Evolutionary conservation across 352 stramenopile genomes (phyloP).

Genomic region (Phytophthora pinifolia): DNA sequence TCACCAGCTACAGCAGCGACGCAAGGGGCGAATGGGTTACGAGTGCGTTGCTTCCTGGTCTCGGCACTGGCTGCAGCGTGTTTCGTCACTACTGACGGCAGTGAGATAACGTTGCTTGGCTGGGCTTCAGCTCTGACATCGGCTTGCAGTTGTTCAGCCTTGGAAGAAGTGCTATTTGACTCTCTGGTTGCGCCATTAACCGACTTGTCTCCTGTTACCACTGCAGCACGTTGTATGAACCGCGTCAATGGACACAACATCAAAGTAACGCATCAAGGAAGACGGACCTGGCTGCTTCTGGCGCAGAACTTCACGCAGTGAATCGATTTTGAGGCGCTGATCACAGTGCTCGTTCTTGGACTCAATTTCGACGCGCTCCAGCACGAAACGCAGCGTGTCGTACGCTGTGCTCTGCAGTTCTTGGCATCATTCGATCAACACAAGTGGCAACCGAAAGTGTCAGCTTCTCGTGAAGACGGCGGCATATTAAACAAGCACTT

Average conservation of each 20-base stretch:
- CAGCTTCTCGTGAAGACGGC: background rate
- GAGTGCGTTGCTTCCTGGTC: slow-evolving; percentile 7
- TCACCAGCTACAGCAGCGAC: slow-evolving; percentile 3
- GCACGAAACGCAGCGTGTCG: slow-evolving; percentile 53
- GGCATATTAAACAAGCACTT: slow-evolving; percentile 5
- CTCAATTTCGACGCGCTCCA: slow-evolving; percentile 52
- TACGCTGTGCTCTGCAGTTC: slow-evolving; percentile 47
- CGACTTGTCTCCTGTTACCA: slow-evolving; percentile 4
- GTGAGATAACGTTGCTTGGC: slow-evolving; percentile 4
- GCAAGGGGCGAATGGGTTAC: slow-evolving; percentile 10
- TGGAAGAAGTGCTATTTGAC: background rate
- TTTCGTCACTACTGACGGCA: slow-evolving; percentile 28
- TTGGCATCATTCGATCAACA: slow-evolving; percentile 12
- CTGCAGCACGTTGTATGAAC: background rate
- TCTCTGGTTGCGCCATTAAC: background rate
- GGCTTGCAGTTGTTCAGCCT: slow-evolving; percentile 1
- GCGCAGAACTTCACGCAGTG: slow-evolving; percentile 24
- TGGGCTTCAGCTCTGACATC: background rate
- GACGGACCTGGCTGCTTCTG: slow-evolving; percentile 27
- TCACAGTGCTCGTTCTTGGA: slow-evolving; percentile 43
- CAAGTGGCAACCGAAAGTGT: background rate
- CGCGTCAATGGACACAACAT: background rate
- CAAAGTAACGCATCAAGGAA: background rate
- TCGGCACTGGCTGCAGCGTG: slow-evolving; percentile 15
- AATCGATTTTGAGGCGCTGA: slow-evolving; percentile 38